Evolutionary conservation across 768 basidiomycete genomes (phyloP), one percentile per base, ranked within the genome.

Genomic region (Coprinopsis cinerea): DNA sequence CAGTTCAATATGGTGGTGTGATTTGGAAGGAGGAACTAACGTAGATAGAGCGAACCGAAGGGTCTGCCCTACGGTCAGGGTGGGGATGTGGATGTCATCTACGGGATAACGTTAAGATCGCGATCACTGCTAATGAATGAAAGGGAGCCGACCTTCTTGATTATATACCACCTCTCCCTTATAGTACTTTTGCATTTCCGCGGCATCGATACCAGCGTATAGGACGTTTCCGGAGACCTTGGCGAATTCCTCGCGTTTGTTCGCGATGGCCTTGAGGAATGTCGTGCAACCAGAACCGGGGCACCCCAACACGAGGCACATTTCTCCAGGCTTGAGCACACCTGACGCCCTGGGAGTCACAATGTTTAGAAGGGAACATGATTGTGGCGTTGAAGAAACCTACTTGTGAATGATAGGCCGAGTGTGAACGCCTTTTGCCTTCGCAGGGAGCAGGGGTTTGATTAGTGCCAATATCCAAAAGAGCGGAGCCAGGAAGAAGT

Each of bases 231-330:
- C 90, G 1, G 67, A 61, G 43, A 93, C 78, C 3, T 57, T 68
- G 1, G 79, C 72, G 61, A 79, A 93, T 11, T 77, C 85, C 6
- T 69, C 71, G 2, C 88, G 76, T 53, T 83, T 76, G 61, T 93
- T 92, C 17, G 92, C 78, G 52, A 95, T 83, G 0, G 82, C 66
- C 65, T 90, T 92, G 18, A 95, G 73, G 68, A 95, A 92, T 0
- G 92, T 88, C 0, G 84, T 81, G 61, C 92, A 94, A 27, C 92
- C 92, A 4, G 88, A 77, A 1, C 85, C 87, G 3, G 91, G 91
- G 48, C 88, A 83, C 17, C 91, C 91, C 11, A 88, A 72, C 18
- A 88, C 88, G 4, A 92, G 76, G 59, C 88, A 84, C 90, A 93
- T 92, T 72, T 93, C 85, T 15, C 89, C 83, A 0, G 87, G 79